Conservation (phyloP, 73 alveolate genomes). For the Paraurostyla sp. region DNA sequence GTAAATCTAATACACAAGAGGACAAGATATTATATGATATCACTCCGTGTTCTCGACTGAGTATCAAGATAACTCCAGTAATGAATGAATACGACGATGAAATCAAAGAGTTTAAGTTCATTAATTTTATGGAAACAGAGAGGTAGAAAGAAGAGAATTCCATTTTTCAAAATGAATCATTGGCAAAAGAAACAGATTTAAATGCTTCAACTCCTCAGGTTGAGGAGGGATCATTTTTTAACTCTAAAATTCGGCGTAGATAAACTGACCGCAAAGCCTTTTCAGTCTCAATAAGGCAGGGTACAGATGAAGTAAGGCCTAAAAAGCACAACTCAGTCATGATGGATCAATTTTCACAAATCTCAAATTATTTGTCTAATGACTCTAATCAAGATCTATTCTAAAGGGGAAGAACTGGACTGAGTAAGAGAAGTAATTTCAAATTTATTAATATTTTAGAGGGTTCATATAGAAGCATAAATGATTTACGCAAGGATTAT, state of each 20-base stretch:
- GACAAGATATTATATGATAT: not conserved
- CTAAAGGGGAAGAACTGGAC: not conserved
- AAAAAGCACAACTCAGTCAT: constrained; percentile 30
- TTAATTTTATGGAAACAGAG: not conserved
- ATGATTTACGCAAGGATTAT: not conserved
- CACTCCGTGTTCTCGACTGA: constrained; percentile 10
- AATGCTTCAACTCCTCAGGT: not conserved
- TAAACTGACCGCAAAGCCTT: not conserved
- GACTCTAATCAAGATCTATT: constrained; percentile 15
- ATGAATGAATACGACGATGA: not conserved
- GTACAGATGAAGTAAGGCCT: not conserved
- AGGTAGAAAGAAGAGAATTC: not conserved
- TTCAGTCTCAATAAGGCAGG: constrained; percentile 19
- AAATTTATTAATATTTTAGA: not conserved
- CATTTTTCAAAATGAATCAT: not conserved
- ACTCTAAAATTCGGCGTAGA: not conserved
- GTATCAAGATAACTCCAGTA: not conserved
- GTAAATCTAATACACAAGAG: not conserved
- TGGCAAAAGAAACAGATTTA: not conserved
- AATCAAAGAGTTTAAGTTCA: not conserved
- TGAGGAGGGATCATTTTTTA: not conserved
- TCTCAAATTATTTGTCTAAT: constrained; percentile 9
- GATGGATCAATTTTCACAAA: constrained; percentile 17
- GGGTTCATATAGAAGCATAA: not conserved
- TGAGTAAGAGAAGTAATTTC: not conserved